Conservation (phyloP, 2,329 filamentous ascomycete genomes). For the Nigrograna mackinnonii region DNA sequence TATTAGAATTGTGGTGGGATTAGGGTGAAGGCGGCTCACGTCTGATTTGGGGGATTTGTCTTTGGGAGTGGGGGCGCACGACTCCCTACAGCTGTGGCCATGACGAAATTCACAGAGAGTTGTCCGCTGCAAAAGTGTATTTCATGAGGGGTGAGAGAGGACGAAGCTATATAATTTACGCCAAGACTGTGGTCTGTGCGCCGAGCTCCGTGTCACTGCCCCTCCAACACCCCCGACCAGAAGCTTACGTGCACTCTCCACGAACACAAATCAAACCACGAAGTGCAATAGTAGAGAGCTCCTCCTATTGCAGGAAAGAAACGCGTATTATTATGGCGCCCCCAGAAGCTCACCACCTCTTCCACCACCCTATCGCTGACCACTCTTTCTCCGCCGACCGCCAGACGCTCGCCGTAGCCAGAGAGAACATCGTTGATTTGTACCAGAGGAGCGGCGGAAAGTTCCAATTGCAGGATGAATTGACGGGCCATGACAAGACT, state of each 20-base stretch:
- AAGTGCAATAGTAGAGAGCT: conserved; percentile 85
- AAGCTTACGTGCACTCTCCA: conserved; percentile 2
- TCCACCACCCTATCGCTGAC: conserved; percentile 94
- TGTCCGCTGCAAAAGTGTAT: too few relatives aligned
- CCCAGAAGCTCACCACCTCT: conserved; percentile 94
- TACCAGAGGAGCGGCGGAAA: conserved; percentile 74
- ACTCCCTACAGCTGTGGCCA: too few relatives aligned
- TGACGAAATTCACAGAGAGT: too few relatives aligned
- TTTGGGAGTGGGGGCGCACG: conserved; percentile 3
- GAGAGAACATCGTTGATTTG: conserved; percentile 87
- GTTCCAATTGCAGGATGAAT: conserved; percentile 86
- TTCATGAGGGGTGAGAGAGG: too few relatives aligned
- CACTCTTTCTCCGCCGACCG: conserved; percentile 97
- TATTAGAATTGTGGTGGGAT: not conserved
- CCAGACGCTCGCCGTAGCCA: conserved; percentile 84
- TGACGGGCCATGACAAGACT: conserved; percentile 96
- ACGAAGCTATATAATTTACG: too few relatives aligned
- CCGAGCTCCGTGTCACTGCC: conserved; percentile 1
- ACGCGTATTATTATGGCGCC: conserved; percentile 67
- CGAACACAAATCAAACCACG: conserved; percentile 10
- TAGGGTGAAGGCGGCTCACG: conserved; percentile 4
- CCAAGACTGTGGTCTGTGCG: conserved; percentile 6
- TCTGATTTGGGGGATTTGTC: conserved; percentile 6
- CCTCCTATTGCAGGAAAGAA: conserved; percentile 71
- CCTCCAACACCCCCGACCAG: conserved; percentile 3